A percentile compares a stretch with the other conserved stretches of the same genome.
Conservation (phyloP, 139 green algal species). For the Penium margaritaceum region DNA sequence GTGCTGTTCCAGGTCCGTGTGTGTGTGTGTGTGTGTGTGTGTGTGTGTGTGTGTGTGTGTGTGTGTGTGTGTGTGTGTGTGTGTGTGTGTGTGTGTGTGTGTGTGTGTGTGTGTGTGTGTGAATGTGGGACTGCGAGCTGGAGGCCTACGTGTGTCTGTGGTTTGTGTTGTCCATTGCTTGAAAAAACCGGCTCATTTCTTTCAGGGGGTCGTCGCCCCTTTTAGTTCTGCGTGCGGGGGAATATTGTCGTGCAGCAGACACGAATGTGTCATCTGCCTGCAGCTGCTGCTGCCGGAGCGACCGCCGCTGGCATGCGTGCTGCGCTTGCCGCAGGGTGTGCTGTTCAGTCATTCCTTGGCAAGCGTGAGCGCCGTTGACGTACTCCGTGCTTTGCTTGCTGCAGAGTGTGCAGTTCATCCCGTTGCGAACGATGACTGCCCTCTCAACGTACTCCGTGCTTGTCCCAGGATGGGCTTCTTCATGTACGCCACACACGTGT, state of each 20-base stretch:
- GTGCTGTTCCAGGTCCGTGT: slow-evolving; percentile 32
- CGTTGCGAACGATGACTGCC: too few species aligned
- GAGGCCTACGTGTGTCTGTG: background rate
- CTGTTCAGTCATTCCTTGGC: too few species aligned
- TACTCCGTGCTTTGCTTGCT: too few species aligned
- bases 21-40: background rate
- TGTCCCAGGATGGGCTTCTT: too few species aligned
- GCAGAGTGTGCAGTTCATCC: too few species aligned
- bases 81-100: background rate
- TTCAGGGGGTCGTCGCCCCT: background rate
- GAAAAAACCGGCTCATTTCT: too few species aligned
- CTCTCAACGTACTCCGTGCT: too few species aligned
- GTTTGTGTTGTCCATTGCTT: too few species aligned
- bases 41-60: background rate
- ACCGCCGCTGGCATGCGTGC: too few species aligned
- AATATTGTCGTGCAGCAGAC: background rate
- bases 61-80: background rate
- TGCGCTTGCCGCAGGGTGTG: too few species aligned
- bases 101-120: background rate
- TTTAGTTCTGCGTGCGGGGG: background rate
- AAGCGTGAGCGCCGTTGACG: too few species aligned
- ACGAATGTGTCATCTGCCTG: background rate
- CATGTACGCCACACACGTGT: too few species aligned
- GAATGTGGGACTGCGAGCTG: background rate
- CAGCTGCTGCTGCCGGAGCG: background rate